Evolutionary conservation across 495 filamentous ascomycete species (phyloP).

Genomic region (Aspergillus leporis): DNA sequence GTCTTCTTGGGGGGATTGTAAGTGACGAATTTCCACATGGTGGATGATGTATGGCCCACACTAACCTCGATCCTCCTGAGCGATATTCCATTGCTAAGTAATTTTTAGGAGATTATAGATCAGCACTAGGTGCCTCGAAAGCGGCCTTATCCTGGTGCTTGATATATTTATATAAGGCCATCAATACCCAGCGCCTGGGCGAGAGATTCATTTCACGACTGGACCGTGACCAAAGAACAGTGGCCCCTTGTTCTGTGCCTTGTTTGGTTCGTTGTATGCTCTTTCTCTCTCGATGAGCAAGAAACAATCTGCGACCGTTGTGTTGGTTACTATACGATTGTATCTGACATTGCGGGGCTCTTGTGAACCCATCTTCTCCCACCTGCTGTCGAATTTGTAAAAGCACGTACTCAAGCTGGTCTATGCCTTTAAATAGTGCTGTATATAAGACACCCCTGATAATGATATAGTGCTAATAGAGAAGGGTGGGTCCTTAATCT

Average conservation of each 20-base stretch:
- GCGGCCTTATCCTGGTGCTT: not conserved
- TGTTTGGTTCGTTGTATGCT: too few relatives aligned
- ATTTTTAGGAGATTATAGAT: constrained; percentile 23
- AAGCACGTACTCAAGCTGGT: not conserved
- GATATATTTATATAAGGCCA: too few relatives aligned
- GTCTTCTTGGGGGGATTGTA: constrained; percentile 66
- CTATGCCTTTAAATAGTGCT: not conserved
- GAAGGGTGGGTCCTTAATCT: not conserved
- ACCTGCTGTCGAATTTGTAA: not conserved
- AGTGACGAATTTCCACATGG: not conserved
- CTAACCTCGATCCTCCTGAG: constrained; percentile 11
- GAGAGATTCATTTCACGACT: not conserved
- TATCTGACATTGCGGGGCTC: too few relatives aligned
- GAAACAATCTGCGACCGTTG: too few relatives aligned
- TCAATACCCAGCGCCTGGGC: not conserved
- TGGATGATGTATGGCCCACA: not conserved
- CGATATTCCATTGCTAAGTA: constrained; percentile 1
- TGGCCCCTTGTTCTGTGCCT: too few relatives aligned
- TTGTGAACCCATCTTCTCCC: too few relatives aligned
- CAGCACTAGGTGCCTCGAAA: constrained; percentile 14
- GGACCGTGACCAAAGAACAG: too few relatives aligned
- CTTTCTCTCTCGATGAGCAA: too few relatives aligned
- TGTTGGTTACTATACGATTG: too few relatives aligned
- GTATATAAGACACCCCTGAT: not conserved
- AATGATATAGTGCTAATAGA: not conserved